A percentile compares a stretch with the other conserved stretches of the same genome.
These are phyloP conservation scores for Salix suchowensis DNA, from an alignment of 345 rosid genomes.

Conservation along the genomic window DNA sequence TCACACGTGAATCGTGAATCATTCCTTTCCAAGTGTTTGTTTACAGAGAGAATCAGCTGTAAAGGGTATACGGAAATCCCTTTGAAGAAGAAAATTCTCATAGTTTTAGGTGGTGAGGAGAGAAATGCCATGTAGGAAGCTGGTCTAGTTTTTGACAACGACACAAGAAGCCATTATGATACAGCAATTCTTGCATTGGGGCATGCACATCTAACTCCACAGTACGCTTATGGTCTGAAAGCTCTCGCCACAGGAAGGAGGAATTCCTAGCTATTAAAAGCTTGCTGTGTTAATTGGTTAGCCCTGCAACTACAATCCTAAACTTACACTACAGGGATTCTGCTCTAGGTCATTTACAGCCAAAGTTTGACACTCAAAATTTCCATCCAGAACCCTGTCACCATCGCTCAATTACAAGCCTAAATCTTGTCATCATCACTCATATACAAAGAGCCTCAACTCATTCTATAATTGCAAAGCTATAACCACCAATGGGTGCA, in stretches of 20 bases:
- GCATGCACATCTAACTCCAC: background rate
- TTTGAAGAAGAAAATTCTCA: too few relatives aligned
- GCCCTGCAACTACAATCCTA: background rate
- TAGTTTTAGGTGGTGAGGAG: too few relatives aligned
- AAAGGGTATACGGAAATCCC: too few relatives aligned
- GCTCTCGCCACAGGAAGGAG: background rate
- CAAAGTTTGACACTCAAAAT: background rate
- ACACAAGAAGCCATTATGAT: too few relatives aligned
- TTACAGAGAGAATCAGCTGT: too few relatives aligned
- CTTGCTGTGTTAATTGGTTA: background rate
- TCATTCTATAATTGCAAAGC: background rate
- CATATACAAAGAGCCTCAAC: background rate
- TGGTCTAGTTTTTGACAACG: background rate
- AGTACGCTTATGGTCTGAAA: background rate
- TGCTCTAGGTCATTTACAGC: background rate
- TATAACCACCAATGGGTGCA: background rate
- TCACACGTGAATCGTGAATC: too few relatives aligned
- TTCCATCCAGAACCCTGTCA: background rate
- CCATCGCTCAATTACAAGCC: background rate
- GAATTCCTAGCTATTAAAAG: background rate
- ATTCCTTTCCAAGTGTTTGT: too few relatives aligned
- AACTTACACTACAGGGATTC: background rate
- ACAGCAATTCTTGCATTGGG: too few relatives aligned
- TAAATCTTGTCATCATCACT: background rate
- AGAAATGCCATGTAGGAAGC: too few relatives aligned